Percentiles rank a stretch among this genome's conserved stretches.
phyloP scores from a whole-genome alignment of 2,329 filamentous ascomycete genomes.

The Clathrospora elynae region DNA sequence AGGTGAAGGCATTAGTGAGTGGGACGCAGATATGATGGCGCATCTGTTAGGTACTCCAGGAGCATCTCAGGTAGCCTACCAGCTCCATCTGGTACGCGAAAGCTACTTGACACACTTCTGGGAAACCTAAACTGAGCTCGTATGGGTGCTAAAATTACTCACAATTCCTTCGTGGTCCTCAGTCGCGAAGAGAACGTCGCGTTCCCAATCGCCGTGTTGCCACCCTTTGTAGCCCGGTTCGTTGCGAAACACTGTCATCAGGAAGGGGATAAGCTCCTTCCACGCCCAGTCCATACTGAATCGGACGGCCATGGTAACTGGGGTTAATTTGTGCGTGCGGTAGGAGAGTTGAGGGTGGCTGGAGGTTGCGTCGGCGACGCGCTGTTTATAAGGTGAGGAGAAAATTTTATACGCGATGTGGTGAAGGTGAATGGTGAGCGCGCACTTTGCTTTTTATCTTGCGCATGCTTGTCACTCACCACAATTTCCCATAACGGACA shows the following conservation, averaged over 20 bases:
- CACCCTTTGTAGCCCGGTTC: background rate
- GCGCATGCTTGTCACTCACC: too few species aligned
- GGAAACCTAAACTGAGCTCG: background rate
- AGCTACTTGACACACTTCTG: background rate
- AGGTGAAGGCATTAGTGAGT: background rate
- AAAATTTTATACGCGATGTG: too few species aligned
- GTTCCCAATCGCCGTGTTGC: conserved; percentile 1
- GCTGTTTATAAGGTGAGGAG: too few species aligned
- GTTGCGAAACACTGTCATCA: conserved; percentile 1
- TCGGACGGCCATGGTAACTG: too few species aligned
- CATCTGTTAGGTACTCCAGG: background rate
- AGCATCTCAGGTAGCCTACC: background rate
- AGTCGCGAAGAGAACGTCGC: background rate
- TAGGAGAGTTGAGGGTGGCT: too few species aligned
- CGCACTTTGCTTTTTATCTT: too few species aligned
- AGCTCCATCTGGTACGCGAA: too few species aligned
- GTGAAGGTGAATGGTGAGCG: too few species aligned
- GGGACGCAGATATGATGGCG: background rate
- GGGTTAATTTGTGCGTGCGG: too few species aligned
- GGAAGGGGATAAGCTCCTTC: conserved; percentile 13
- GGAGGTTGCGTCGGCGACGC: too few species aligned
- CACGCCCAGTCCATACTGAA: conserved; percentile 9
- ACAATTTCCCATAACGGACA: too few species aligned
- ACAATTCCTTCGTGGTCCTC: conserved; percentile 1
- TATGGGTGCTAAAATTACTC: background rate